phyloP scores from a whole-genome alignment of 257 asterid species.

The Ballota nigra region DNA sequence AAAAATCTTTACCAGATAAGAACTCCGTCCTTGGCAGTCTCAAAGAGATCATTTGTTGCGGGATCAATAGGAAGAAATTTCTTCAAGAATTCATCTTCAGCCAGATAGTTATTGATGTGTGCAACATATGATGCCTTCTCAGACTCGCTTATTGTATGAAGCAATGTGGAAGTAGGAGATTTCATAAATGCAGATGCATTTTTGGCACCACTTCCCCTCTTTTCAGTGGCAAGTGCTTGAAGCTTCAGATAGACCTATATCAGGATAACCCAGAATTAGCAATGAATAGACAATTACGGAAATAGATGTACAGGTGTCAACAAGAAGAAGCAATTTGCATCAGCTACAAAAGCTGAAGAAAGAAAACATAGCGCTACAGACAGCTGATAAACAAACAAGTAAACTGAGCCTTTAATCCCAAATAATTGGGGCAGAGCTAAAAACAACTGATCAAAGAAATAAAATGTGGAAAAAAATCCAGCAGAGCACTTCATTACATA shows the following conservation, averaged over 20 bases:
- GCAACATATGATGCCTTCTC: conserved; percentile 94
- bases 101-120: conserved; percentile 92
- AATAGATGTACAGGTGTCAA: not conserved
- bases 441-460: not conserved
- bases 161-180: conserved; percentile 94
- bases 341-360: not conserved
- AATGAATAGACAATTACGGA: not conserved
- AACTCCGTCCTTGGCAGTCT: conserved; percentile 94
- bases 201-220: conserved; percentile 73
- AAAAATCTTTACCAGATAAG: conserved; percentile 73
- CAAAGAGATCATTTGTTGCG: conserved; percentile 86
- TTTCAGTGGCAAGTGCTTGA: conserved; percentile 77
- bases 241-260: conserved; percentile 80
- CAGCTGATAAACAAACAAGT: not conserved
- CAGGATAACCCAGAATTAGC: conserved; percentile 17
- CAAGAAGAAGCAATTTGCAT: conserved; percentile 11
- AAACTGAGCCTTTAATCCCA: too few relatives aligned
- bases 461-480: not conserved
- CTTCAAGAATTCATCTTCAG: conserved; percentile 73
- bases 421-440: too few relatives aligned
- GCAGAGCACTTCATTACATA: not conserved
- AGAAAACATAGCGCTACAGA: not conserved
- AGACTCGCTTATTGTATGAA: conserved; percentile 93
- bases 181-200: conserved; percentile 87
- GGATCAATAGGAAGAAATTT: conserved; percentile 81